Conservation (phyloP, 176 grass and related monocot species). For the Carex pumila region DNA sequence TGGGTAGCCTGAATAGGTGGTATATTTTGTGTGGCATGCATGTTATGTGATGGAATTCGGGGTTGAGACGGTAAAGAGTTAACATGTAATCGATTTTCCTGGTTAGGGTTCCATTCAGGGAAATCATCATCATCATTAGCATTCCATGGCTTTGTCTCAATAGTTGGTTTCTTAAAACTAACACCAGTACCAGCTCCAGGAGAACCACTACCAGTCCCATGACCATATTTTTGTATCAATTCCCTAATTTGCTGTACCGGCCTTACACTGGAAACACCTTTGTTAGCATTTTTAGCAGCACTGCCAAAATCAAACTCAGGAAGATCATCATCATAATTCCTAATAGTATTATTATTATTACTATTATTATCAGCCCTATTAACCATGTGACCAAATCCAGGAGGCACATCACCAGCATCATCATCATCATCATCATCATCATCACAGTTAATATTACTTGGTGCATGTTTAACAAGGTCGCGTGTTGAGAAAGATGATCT, state of each 20-base stretch:
- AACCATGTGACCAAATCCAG: constrained; percentile 32
- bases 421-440: constrained; percentile 21
- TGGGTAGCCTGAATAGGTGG: constrained; percentile 20
- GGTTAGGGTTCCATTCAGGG: constrained; percentile 66
- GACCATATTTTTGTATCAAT: constrained; percentile 45
- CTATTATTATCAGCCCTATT: constrained; percentile 20
- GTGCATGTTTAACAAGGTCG: constrained; percentile 8
- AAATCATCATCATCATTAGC: constrained; percentile 49
- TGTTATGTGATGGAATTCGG: constrained; percentile 18
- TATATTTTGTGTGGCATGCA: background rate
- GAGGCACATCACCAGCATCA: constrained; percentile 33
- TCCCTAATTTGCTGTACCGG: constrained; percentile 29
- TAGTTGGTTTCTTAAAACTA: constrained; percentile 9
- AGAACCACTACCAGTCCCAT: constrained; percentile 12
- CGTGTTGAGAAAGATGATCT: background rate
- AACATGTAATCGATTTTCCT: constrained; percentile 19
- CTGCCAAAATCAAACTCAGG: constrained; percentile 44
- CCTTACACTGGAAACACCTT: constrained; percentile 10
- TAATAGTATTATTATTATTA: background rate
- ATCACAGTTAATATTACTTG: background rate
- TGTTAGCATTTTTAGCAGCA: constrained; percentile 7
- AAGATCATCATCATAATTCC: constrained; percentile 34
- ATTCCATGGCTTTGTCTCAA: constrained; percentile 29
- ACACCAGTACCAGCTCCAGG: background rate
- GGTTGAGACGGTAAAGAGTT: constrained; percentile 11